phyloP scores from a whole-genome alignment of 1,284 basidiomycete species.

The Melampsora medusae region DNA sequence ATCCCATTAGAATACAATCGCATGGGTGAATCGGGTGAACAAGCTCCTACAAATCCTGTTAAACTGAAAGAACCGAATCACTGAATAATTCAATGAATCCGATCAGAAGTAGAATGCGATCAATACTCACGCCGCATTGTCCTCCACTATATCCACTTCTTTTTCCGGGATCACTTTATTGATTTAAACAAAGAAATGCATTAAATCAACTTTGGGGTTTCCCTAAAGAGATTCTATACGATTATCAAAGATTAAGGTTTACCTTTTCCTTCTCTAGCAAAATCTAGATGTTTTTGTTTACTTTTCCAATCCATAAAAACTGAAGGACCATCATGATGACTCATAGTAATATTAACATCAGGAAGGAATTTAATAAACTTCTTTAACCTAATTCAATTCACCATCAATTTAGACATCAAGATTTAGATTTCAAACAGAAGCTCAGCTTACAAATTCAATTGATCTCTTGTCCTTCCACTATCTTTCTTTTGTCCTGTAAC shows the following conservation, averaged over 20 bases:
- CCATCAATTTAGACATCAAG: not conserved
- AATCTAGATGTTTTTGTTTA: conserved; percentile 39
- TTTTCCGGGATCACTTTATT: conserved; percentile 32
- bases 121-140: conserved; percentile 45
- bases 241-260: not conserved
- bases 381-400: conserved; percentile 20
- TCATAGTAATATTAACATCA: conserved; percentile 48
- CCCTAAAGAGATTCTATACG: not conserved
- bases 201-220: not conserved
- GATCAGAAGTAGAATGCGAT: not conserved
- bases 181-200: not conserved
- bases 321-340: conserved; percentile 48
- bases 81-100: not conserved
- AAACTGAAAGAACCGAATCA: conserved; percentile 42
- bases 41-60: conserved; percentile 52
- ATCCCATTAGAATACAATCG: conserved; percentile 48
- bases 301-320: conserved; percentile 46
- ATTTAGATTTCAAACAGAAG: not conserved
- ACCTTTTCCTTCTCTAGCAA: conserved; percentile 41
- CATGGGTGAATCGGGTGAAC: conserved; percentile 50
- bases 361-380: conserved; percentile 42
- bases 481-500: conserved; percentile 34
- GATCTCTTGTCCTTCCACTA: conserved; percentile 23
- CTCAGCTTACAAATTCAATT: conserved; percentile 15
- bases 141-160: conserved; percentile 45